Evolutionary conservation across 805 yeast species (phyloP).

Genomic region (Cyberlindnera meyerae): DNA sequence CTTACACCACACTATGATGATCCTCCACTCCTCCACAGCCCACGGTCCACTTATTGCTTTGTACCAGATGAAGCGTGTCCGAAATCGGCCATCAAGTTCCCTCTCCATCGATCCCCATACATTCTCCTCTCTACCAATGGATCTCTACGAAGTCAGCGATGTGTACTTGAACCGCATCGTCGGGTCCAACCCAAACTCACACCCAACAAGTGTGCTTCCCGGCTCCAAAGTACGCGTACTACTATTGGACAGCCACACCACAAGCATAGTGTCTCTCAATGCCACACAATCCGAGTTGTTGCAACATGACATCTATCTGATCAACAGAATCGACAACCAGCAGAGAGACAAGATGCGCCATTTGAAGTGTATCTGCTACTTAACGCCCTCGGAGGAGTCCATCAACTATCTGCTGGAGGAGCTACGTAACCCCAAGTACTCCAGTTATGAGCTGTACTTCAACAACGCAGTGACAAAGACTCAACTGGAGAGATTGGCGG

Average conservation of each 20-base stretch:
- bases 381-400: conserved; percentile 66
- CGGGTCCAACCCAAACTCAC: too few species aligned
- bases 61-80: too few species aligned
- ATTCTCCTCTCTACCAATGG: conserved; percentile 29
- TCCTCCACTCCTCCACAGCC: too few species aligned
- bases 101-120: conserved; percentile 1
- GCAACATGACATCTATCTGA: conserved; percentile 76
- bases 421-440: conserved; percentile 72
- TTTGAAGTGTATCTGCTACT: conserved; percentile 72
- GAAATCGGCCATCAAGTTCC: too few species aligned
- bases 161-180: conserved; percentile 39
- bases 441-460: conserved; percentile 71
- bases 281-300: conserved; percentile 83
- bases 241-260: conserved; percentile 73
- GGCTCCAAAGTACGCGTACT: conserved; percentile 58
- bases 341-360: conserved; percentile 71
- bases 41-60: too few species aligned
- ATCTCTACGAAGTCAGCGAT: conserved; percentile 43
- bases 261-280: conserved; percentile 80
- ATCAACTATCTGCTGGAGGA: conserved; percentile 60
- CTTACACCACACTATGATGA: too few species aligned
- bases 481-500: conserved; percentile 82
- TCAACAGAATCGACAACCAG: conserved; percentile 61
- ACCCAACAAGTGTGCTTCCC: too few species aligned
- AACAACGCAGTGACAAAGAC: conserved; percentile 70